phyloP scores from a whole-genome alignment of 441 rosid species.

The Eugenia klotzschiana region DNA sequence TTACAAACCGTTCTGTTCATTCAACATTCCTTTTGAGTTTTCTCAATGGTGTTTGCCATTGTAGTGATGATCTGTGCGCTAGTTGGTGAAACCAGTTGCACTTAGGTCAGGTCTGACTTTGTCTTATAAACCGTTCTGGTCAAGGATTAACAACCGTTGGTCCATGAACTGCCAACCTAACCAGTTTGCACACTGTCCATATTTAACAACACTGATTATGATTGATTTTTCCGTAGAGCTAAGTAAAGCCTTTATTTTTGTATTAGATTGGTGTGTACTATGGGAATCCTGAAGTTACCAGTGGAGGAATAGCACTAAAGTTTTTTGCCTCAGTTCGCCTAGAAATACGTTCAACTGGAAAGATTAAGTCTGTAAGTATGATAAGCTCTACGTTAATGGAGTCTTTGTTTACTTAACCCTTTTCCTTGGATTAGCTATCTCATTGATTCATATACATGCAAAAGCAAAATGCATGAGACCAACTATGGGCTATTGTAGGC shows the following conservation, averaged over 20 bases:
- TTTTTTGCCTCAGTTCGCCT: slow-evolving; percentile 90
- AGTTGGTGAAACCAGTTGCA: neutral
- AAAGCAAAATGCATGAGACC: neutral
- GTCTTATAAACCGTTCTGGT: neutral
- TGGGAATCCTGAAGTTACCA: slow-evolving; percentile 95
- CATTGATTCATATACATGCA: neutral
- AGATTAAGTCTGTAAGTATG: slow-evolving; percentile 82
- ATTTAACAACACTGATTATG: neutral
- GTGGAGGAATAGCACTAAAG: slow-evolving; percentile 90
- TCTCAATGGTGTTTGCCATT: neutral
- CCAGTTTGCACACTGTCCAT: neutral
- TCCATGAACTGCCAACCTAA: neutral
- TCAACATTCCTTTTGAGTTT: neutral
- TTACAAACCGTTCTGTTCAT: too few species aligned
- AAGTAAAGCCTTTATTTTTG: slow-evolving; percentile 2
- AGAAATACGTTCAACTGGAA: slow-evolving; percentile 85
- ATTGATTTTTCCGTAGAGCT: neutral
- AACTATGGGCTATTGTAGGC: slow-evolving; percentile 20
- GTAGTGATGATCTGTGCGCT: neutral
- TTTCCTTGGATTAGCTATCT: neutral
- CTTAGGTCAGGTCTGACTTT: neutral
- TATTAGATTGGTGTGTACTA: slow-evolving; percentile 84
- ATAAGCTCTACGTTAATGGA: neutral
- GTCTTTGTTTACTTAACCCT: neutral
- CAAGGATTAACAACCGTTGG: neutral